These are phyloP conservation scores for Limonium bicolor DNA, from an alignment of 148 eudicot species.

Conservation along the genomic window DNA sequence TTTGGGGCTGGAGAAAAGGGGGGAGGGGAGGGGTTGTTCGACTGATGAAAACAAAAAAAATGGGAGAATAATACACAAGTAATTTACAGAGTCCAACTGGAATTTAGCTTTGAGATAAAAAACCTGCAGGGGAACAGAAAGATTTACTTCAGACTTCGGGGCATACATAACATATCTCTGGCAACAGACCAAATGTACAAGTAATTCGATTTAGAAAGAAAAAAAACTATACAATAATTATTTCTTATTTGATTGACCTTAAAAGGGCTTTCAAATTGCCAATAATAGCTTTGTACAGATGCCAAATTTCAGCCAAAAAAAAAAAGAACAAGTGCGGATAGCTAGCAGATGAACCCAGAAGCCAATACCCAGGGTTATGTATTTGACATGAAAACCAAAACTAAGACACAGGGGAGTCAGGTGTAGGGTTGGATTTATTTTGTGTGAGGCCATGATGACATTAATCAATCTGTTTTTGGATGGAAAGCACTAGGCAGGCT, in stretches of 20 bases:
- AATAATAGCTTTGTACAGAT: conserved; percentile 4
- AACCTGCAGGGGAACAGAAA: conserved; percentile 81
- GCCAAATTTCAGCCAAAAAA: conserved; percentile 11
- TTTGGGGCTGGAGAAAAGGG: too few species aligned
- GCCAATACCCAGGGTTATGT: conserved; percentile 4
- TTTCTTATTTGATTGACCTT: background rate
- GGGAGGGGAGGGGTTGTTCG: too few species aligned
- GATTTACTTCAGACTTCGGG: conserved; percentile 53
- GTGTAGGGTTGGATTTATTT: too few species aligned
- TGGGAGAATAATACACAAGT: too few species aligned
- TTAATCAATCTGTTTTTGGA: conserved; percentile 90
- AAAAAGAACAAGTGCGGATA: background rate
- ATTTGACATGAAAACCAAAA: conserved; percentile 1
- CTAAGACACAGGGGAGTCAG: conserved; percentile 1
- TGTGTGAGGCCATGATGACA: conserved; percentile 45
- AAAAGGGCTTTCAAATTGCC: background rate
- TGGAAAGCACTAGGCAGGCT: conserved; percentile 67
- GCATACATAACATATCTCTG: background rate
- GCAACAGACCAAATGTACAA: conserved; percentile 2
- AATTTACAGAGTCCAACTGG: too few species aligned
- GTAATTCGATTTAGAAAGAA: background rate
- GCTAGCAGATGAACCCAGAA: conserved; percentile 1
- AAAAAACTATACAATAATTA: background rate
- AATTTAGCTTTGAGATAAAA: conserved; percentile 46
- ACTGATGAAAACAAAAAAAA: too few species aligned